Base-by-base conservation (phyloP, 345 rosid genomes). In the Populus euphratica region DNA sequence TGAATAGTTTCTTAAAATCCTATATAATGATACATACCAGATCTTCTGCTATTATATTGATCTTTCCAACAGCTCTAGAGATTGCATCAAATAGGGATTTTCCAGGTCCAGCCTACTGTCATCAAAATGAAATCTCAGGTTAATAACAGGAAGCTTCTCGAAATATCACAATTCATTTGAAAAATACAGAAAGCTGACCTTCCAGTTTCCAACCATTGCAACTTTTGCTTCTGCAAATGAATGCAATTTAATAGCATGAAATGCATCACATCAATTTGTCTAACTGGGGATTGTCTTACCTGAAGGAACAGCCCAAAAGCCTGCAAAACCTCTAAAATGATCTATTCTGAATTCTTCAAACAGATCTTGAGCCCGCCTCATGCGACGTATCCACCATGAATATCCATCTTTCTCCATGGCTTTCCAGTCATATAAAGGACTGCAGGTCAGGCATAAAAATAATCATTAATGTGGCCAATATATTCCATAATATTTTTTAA, bases 241-340 rank as follows among this genome's bases (percentile, higher is more conserved):
- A 71, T 38, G 10, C 17, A 73, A 70, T 52, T 47, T n/a, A 78
- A 75, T 47, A 82, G 78, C n/a, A 70, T 47, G 63, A 54, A 69
- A 63, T 29, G 35, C 50, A 18, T 67, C 72, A 79, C 25, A 20
- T 21, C 39, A 33, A 27, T 71, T 73, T 68, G 65, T 73, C 67
- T 23, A 61, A 73, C 77, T 73, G 71, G 76, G 75, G 54, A 72
- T 61, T 56, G 11, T 79, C 91, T 88, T 81, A 95, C 99, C 98
- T 71, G 97, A 89, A 76, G 91, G 87, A 71, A 93, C 92, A 59
- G 98, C 96, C 99, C 99, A 95, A 85, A 79, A 95, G 61, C 99
- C 99, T 76, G 98, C 91, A 86, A 95, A 92, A 81, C 97, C 99
- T 91, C 98, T 90, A 85, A 95, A 95, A 81, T 93, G 99, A 76